Evolutionary conservation across 1,284 basidiomycete genomes (phyloP), one percentile per base, ranked within the genome.

Genomic region (Austroboletus novae-zelandiae): DNA sequence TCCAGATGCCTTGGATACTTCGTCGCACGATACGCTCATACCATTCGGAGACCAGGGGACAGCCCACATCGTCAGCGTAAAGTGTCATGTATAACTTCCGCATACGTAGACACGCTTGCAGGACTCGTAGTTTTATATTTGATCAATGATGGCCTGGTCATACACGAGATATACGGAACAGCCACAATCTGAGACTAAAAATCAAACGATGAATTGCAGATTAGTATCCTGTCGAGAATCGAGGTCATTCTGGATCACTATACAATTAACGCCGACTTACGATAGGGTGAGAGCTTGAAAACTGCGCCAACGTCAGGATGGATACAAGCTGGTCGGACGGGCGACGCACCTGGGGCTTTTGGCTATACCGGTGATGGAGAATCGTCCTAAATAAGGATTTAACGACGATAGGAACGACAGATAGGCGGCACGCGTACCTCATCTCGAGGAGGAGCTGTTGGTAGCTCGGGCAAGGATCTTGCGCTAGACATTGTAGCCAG

Each of bases 221-320:
- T 56, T 57, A 36, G 63, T 66, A 39, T 70, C 65, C 65, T 70
- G 44, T 46, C 2, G 17, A 15, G 29, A 15, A 31, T 20, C 9
- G 9, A 2, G 27, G n/a, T 53, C 32, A 54, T 29, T 40, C 27
- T 14, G 15, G 11, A 13, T 34, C 32, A 6, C 13, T 34, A 14
- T 2, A 15, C 13, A 11, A 34, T 13, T 29, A 31, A 36, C 9
- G 5, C n/a, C n/a, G 29, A 71, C 76, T 60, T 60, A 86, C 87
- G 68, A 91, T 89, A 0, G 86, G 88, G 61, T 91, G 88, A 31
- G 89, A 90, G 58, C 81, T 78, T 39, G 86, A 86, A 34, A 89
- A 74, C 81, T 86, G 58, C 15, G 32, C 35, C 36, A 23, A 17
- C 15, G 18, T 64, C n/a, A 57, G 25, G 27, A 36, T 9, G 17